Percentiles rank a stretch among this genome's conserved stretches.
These are phyloP conservation scores for Ceratobasidium sp. DNA, from an alignment of 1,284 basidiomycete genomes.

Conservation along the genomic window DNA sequence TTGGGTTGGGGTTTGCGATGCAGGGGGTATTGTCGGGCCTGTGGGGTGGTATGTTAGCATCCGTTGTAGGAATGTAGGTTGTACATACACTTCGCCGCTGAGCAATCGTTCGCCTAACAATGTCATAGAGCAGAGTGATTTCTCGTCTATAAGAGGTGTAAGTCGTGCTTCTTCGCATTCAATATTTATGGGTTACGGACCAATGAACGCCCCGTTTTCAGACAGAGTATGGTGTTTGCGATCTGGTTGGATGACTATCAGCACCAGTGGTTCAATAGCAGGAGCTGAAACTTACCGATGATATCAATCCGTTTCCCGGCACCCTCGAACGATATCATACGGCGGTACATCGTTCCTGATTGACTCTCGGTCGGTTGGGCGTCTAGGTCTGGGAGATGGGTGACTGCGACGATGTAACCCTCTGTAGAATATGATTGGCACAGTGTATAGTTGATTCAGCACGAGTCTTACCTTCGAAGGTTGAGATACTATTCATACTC, in stretches of 20 bases:
- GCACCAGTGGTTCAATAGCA: too few species aligned
- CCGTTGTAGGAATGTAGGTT: too few species aligned
- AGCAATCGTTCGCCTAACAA: constrained; percentile 1
- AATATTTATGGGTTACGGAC: not conserved
- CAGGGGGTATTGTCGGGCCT: not conserved
- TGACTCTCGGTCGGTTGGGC: not conserved
- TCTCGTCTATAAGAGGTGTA: not conserved
- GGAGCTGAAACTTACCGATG: too few species aligned
- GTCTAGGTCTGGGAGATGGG: not conserved
- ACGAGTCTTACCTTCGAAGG: not conserved
- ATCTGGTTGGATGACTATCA: not conserved
- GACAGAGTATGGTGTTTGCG: not conserved
- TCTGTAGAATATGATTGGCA: not conserved
- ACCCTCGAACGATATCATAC: constrained; percentile 17
- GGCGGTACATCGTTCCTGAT: not conserved
- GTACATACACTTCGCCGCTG: not conserved
- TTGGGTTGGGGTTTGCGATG: not conserved
- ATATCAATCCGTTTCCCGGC: constrained; percentile 15
- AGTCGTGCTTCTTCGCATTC: not conserved
- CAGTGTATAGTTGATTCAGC: not conserved
- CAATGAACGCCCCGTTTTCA: not conserved
- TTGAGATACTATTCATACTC: not conserved
- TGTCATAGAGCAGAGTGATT: not conserved
- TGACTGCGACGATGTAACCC: constrained; percentile 9
- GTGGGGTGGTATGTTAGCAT: too few species aligned